Percentiles rank a stretch among this genome's conserved stretches.
Conservation (phyloP, 2,329 filamentous ascomycete genomes). For the Colletotrichum sp. region DNA sequence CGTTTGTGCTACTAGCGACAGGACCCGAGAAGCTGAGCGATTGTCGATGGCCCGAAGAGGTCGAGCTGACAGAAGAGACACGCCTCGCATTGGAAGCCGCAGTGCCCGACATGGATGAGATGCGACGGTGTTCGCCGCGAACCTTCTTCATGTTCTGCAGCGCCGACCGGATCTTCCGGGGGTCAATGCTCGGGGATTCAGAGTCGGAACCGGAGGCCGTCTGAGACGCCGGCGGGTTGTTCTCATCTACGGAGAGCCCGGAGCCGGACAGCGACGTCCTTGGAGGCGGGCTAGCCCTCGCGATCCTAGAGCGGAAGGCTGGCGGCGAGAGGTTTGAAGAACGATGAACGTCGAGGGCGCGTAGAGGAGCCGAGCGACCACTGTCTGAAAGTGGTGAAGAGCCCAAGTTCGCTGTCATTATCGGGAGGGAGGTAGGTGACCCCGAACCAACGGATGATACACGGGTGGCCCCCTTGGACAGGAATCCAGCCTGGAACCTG, state of each 20-base stretch:
- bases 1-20: slow-evolving; percentile 57
- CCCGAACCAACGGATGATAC: slow-evolving; percentile 49
- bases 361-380: slow-evolving; percentile 53
- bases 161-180: slow-evolving; percentile 59
- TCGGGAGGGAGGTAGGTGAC: slow-evolving; percentile 66
- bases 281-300: slow-evolving; percentile 34
- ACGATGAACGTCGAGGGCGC: slow-evolving; percentile 54
- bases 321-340: slow-evolving; percentile 56
- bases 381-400: slow-evolving; percentile 53
- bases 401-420: slow-evolving; percentile 61
- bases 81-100: slow-evolving; percentile 43
- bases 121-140: slow-evolving; percentile 39
- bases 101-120: slow-evolving; percentile 43
- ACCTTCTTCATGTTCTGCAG: slow-evolving; percentile 57
- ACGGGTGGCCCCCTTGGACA: slow-evolving; percentile 60
- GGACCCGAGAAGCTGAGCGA: slow-evolving; percentile 43
- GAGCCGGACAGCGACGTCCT: slow-evolving; percentile 35
- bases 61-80: slow-evolving; percentile 44
- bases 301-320: slow-evolving; percentile 34
- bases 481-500: slow-evolving; percentile 88
- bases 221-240: slow-evolving; percentile 51
- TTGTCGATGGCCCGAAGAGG: slow-evolving; percentile 4
- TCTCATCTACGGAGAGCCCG: slow-evolving; percentile 50
- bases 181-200: slow-evolving; percentile 55
- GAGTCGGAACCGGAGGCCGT: slow-evolving; percentile 50